Evolutionary conservation across 1,139 yeast species (phyloP).

Genomic region (Candida tropicalis): DNA sequence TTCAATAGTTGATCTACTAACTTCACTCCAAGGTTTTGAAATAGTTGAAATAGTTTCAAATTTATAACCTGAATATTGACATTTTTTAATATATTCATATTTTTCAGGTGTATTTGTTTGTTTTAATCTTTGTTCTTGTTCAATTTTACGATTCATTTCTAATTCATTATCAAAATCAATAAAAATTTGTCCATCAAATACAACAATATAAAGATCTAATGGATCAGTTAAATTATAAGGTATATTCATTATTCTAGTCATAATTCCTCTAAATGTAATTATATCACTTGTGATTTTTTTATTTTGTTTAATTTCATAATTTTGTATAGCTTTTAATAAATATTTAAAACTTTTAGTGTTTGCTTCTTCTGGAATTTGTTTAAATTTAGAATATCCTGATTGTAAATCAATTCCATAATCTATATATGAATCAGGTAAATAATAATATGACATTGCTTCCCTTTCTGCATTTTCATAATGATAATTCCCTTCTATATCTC

Average conservation of each 20-base stretch:
- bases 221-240: constrained; percentile 60
- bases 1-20: constrained; percentile 67
- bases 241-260: constrained; percentile 66
- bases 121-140: constrained; percentile 26
- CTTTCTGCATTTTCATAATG: constrained; percentile 51
- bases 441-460: constrained; percentile 59
- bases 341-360: constrained; percentile 59
- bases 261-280: constrained; percentile 81
- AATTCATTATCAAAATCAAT: constrained; percentile 61
- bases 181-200: constrained; percentile 82
- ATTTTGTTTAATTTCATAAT: constrained; percentile 52
- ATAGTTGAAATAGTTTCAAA: constrained; percentile 82
- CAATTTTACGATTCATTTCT: constrained; percentile 32
- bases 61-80: constrained; percentile 75
- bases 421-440: constrained; percentile 70
- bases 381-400: constrained; percentile 63
- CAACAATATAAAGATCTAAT: constrained; percentile 64
- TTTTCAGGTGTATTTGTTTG: constrained; percentile 37
- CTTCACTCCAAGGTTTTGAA: constrained; percentile 73
- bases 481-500: constrained; percentile 52
- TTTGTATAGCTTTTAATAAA: constrained; percentile 55
- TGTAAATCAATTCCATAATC: constrained; percentile 57
- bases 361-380: constrained; percentile 55
- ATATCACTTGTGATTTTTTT: constrained; percentile 49
- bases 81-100: constrained; percentile 36